phyloP scores from a whole-genome alignment of 179 eudicot species.

The Camellia oleifera region DNA sequence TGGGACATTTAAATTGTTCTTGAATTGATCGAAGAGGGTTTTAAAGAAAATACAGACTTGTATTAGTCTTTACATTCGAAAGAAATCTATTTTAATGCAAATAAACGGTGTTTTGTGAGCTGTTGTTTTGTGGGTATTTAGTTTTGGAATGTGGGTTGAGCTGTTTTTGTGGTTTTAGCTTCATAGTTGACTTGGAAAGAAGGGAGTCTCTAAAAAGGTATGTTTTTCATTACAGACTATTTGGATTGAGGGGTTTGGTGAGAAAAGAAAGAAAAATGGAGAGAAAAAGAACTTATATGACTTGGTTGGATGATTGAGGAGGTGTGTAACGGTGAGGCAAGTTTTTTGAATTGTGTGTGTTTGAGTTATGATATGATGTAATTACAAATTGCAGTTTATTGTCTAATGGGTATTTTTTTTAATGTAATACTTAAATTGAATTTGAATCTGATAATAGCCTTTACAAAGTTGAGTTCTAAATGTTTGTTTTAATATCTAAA shows the following conservation, averaged over 20 bases:
- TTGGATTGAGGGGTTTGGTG: too few relatives aligned
- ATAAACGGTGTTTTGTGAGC: background rate
- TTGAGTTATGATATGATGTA: background rate
- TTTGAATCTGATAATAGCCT: background rate
- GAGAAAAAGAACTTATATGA: too few relatives aligned
- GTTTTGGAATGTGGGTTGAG: conserved; percentile 8
- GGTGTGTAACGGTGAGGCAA: too few relatives aligned
- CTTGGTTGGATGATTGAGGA: too few relatives aligned
- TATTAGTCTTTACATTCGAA: too few relatives aligned
- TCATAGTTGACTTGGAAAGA: conserved; percentile 7
- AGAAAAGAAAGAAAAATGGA: too few relatives aligned
- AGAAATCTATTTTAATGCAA: too few relatives aligned
- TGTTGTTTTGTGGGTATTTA: background rate
- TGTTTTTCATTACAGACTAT: too few relatives aligned
- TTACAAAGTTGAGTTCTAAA: background rate
- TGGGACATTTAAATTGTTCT: background rate
- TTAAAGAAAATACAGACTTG: too few relatives aligned
- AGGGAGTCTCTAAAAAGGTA: background rate
- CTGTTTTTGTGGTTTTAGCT: background rate
- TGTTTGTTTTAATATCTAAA: background rate
- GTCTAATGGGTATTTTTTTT: too few relatives aligned
- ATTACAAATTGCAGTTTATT: background rate
- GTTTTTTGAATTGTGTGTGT: background rate
- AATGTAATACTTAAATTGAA: too few relatives aligned
- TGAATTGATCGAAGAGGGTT: background rate